phyloP scores from a whole-genome alignment of 352 stramenopile species.

The Pythium phragmiticola region DNA sequence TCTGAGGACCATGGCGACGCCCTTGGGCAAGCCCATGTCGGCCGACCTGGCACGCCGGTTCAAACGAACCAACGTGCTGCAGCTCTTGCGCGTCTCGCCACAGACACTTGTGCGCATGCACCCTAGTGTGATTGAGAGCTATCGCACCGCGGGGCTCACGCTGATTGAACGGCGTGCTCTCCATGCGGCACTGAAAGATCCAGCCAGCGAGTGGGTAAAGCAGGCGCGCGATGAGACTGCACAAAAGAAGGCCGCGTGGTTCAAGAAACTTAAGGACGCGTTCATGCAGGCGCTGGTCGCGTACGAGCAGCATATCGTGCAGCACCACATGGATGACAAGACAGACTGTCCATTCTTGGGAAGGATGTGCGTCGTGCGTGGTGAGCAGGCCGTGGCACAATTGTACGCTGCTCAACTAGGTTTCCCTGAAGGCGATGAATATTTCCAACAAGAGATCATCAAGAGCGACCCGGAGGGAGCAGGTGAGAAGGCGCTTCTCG shows the following conservation, averaged over 20 bases:
- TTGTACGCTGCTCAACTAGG: conserved; percentile 53
- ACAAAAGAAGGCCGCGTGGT: conserved; percentile 80
- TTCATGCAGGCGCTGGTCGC: conserved; percentile 31
- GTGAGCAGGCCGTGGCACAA: conserved; percentile 37
- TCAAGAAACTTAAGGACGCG: conserved; percentile 71
- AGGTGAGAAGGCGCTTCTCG: conserved; percentile 55
- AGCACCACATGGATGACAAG: conserved; percentile 26
- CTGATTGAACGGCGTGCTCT: conserved; percentile 87
- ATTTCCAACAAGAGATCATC: conserved; percentile 53
- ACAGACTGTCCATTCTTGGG: conserved; percentile 38
- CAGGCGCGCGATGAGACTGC: conserved; percentile 83
- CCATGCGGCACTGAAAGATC: conserved; percentile 60
- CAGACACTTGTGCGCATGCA: conserved; percentile 82
- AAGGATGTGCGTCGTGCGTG: conserved; percentile 48
- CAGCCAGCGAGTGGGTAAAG: conserved; percentile 67
- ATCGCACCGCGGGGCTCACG: conserved; percentile 61
- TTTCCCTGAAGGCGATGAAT: conserved; percentile 47
- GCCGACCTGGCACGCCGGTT: conserved; percentile 74
- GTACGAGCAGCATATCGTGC: conserved; percentile 17
- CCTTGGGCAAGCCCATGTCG: conserved; percentile 62
- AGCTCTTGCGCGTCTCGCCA: conserved; percentile 74
- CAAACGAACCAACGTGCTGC: conserved; percentile 88
- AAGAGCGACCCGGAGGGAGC: conserved; percentile 68
- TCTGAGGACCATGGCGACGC: conserved; percentile 49
- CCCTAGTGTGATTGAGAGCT: conserved; percentile 67